Evolutionary conservation across 2,329 filamentous ascomycete species (phyloP).

Genomic region (Aureobasidium sp.): DNA sequence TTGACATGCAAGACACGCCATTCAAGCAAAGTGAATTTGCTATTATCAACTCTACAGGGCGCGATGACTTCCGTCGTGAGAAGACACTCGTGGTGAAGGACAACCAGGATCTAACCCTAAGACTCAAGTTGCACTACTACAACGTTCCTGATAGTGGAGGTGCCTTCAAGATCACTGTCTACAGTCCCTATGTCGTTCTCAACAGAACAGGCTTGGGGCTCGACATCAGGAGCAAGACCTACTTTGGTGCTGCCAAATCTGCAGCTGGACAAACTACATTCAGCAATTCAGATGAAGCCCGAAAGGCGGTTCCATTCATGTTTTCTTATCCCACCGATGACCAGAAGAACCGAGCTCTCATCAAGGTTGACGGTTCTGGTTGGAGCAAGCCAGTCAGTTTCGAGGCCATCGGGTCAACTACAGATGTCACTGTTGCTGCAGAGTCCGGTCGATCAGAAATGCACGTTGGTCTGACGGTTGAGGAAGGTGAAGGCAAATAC

Average conservation of each 20-base stretch:
- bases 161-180: conserved; percentile 91
- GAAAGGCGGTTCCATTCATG: conserved; percentile 86
- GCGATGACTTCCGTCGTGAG: conserved; percentile 84
- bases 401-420: conserved; percentile 89
- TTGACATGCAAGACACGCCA: conserved; percentile 93
- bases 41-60: conserved; percentile 85
- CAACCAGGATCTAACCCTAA: conserved; percentile 66
- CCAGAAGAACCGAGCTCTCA: conserved; percentile 76
- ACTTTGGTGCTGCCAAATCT: conserved; percentile 72
- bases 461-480: conserved; percentile 80
- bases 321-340: conserved; percentile 89
- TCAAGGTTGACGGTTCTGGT: conserved; percentile 80
- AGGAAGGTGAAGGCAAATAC: conserved; percentile 92
- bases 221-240: conserved; percentile 78
- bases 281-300: conserved; percentile 47
- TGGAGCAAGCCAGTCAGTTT: conserved; percentile 99
- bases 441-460: conserved; percentile 67
- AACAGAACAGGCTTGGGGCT: conserved; percentile 93
- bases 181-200: conserved; percentile 87
- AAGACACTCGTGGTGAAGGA: conserved; percentile 74
- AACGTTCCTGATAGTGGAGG: conserved; percentile 85
- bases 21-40: conserved; percentile 95
- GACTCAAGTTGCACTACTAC: conserved; percentile 83
- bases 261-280: conserved; percentile 72
- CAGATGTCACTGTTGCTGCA: conserved; percentile 77